Base-by-base conservation (phyloP, 2,329 filamentous ascomycete genomes). In the Verticillium zaregamsianum region DNA sequence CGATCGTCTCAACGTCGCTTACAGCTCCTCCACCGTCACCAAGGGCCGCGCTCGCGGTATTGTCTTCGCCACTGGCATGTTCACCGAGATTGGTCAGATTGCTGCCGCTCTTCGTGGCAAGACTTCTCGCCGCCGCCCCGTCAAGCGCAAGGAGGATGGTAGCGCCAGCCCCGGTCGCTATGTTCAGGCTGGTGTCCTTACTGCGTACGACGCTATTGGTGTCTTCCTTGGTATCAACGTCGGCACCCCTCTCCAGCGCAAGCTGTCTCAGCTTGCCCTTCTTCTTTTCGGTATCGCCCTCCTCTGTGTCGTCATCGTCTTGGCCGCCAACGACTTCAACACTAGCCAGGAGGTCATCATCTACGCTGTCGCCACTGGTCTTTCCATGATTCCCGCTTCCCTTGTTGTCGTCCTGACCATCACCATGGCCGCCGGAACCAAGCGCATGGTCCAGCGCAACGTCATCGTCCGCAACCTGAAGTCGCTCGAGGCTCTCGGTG, bases 201-300 rank as follows among this genome's bases (percentile, higher is more conserved):
- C 77, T 6, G 65, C 71, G 7, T 69, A 68, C 8, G 70, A 74
- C 59, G 74, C 73, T 20, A 66, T 74, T 57, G 77, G 77, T 23
- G 74, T 79, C 64, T 79, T 84, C 69, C 81, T 85, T 59, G 82
- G 78, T 57, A 71, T 79, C 63, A 76, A 73, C 45, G 75, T 86
- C 35, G 89, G 89, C 45, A 91, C 89, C 14, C 89, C 89, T 1
- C 78, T 92, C 35, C 88, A 90, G 72, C 84, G 83, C 66, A 90
- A 88, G 71, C 76, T 91, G 57, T 88, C 86, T 68, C 88, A 89
- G 72, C 83, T 92, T 61, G 89, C 89, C 6, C 82, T 90, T 31
- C 73, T 88, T 2, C 82, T 91, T 2, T 90, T 91, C 68, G 84
- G 80, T 57, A 82, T 88, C 37, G 89, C 78, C 55, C 68, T 80